Percentiles rank a stretch among this genome's conserved stretches.
phyloP scores from a whole-genome alignment of 164 flowering plant species.

The Annona squamosa region DNA sequence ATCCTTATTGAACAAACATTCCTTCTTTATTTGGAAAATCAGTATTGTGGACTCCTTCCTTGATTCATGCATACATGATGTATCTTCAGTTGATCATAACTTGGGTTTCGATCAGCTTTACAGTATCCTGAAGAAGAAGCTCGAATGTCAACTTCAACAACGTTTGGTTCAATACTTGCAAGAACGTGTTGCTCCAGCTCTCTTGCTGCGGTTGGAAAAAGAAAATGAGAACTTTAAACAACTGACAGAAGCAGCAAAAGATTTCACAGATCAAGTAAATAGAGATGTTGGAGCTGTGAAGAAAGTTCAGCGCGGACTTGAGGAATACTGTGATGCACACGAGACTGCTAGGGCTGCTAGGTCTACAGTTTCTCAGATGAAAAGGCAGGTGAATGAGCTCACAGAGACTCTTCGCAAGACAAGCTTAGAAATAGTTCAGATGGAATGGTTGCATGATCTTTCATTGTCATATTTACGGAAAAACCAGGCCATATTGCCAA shows the following conservation, averaged over 20 bases:
- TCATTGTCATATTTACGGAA: constrained; percentile 33
- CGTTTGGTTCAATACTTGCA: constrained; percentile 53
- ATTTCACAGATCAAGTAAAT: constrained; percentile 33
- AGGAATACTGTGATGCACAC: constrained; percentile 86
- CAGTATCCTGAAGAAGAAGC: constrained; percentile 57
- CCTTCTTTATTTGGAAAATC: constrained; percentile 82
- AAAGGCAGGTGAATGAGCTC: constrained; percentile 65
- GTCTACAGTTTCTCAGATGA: constrained; percentile 68
- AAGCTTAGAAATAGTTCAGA: constrained; percentile 67
- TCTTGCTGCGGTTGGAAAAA: constrained; percentile 50
- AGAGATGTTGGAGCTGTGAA: constrained; percentile 48
- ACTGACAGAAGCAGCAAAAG: constrained; percentile 32
- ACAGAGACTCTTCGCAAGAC: constrained; percentile 59
- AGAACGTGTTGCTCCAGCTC: constrained; percentile 56
- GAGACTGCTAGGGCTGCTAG: constrained; percentile 87
- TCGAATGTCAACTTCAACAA: constrained; percentile 58
- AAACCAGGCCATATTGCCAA: constrained; percentile 39
- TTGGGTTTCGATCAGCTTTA: constrained; percentile 80
- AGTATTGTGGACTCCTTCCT: constrained; percentile 69
- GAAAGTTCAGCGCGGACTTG: constrained; percentile 68
- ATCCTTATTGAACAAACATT: constrained; percentile 37
- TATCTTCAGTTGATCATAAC: constrained; percentile 61
- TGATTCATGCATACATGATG: constrained; percentile 75
- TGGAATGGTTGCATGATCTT: constrained; percentile 79
- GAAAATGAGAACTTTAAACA: constrained; percentile 57